Percentiles rank a stretch among this genome's conserved stretches.
Conservation (phyloP, 1,139 yeast genomes). For the Yamadazyma oceani region DNA sequence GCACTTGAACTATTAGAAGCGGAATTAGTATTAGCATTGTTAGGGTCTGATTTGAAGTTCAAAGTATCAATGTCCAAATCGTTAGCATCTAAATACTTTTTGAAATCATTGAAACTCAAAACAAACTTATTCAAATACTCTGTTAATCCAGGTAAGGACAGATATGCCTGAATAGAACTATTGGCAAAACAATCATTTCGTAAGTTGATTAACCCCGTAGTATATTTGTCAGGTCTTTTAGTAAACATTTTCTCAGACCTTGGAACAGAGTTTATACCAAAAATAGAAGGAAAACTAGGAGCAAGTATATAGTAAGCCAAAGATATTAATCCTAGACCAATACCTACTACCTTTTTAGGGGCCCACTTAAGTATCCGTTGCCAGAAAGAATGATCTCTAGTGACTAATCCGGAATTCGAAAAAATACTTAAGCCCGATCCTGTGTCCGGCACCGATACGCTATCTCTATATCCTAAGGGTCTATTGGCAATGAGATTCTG, state of each 20-base stretch:
- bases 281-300: slow-evolving; percentile 12
- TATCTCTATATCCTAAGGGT: neutral
- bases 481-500: slow-evolving; percentile 2
- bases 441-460: neutral
- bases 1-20: neutral
- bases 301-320: slow-evolving; percentile 13
- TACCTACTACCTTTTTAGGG: neutral
- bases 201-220: slow-evolving; percentile 80
- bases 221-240: slow-evolving; percentile 68
- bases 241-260: slow-evolving; percentile 32
- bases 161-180: slow-evolving; percentile 83
- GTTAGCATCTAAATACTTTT: slow-evolving; percentile 24
- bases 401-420: neutral
- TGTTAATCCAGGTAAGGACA: slow-evolving; percentile 64
- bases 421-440: neutral
- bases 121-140: slow-evolving; percentile 55
- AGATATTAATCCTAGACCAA: neutral
- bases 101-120: slow-evolving; percentile 25
- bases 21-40: neutral
- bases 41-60: slow-evolving; percentile 6
- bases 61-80: slow-evolving; percentile 24
- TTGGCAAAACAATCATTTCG: slow-evolving; percentile 93
- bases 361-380: too few species aligned
- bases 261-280: neutral
- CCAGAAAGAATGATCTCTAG: neutral